Conservation (phyloP, 164 flowering plant species). For the Dillenia suffruticosa region DNA sequence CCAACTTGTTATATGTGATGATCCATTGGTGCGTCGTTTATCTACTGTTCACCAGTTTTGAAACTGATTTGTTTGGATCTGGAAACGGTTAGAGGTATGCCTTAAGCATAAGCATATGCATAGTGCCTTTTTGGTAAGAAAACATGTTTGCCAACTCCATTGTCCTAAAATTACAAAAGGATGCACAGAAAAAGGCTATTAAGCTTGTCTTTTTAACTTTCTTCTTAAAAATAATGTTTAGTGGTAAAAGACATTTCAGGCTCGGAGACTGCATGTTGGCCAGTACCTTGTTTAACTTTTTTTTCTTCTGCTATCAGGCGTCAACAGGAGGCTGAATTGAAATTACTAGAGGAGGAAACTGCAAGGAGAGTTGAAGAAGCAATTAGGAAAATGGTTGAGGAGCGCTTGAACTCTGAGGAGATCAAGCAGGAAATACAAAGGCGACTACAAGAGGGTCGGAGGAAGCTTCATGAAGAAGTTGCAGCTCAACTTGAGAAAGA, state of each 20-base stretch:
- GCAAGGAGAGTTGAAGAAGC: conserved; percentile 84
- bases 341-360: conserved; percentile 93
- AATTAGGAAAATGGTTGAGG: conserved; percentile 75
- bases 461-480: conserved; percentile 66
- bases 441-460: conserved; percentile 80
- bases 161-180: too few species aligned
- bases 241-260: conserved; percentile 16
- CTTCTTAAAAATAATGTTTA: conserved; percentile 16
- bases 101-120: conserved; percentile 65
- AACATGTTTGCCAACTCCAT: conserved; percentile 42
- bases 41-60: conserved; percentile 91
- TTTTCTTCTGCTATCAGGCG: conserved; percentile 52
- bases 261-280: conserved; percentile 10
- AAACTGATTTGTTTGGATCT: conserved; percentile 90
- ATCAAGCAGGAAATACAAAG: conserved; percentile 63
- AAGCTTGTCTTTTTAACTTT: conserved; percentile 21
- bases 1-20: conserved; percentile 86
- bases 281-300: conserved; percentile 31
- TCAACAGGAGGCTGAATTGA: conserved; percentile 85
- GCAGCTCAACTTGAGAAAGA: conserved; percentile 84
- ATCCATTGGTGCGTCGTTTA: conserved; percentile 83
- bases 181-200: conserved; percentile 7
- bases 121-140: conserved; percentile 51
- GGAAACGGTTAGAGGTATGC: conserved; percentile 98
- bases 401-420: conserved; percentile 70